Percentiles rank a stretch among this genome's conserved stretches.
These are phyloP conservation scores for Phialophora macrospora DNA, from an alignment of 2,329 filamentous ascomycete genomes.

Conservation along the genomic window DNA sequence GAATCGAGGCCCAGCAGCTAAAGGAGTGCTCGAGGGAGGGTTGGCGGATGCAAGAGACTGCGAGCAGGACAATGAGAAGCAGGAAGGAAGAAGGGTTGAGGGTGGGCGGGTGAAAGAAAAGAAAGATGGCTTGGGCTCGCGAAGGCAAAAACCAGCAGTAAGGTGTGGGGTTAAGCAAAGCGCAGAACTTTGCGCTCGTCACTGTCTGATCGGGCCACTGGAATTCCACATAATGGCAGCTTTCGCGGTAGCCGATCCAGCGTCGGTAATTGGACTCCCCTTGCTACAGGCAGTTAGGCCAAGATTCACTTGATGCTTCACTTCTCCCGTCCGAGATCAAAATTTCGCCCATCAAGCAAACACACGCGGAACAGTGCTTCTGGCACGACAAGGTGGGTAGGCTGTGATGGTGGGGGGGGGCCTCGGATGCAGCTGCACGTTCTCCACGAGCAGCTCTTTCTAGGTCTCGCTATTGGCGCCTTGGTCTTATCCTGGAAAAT, in stretches of 20 bases:
- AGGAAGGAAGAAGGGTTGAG: constrained; percentile 21
- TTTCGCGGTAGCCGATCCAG: neutral
- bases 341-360: neutral
- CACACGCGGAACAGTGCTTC: neutral
- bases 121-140: constrained; percentile 29
- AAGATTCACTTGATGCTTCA: neutral
- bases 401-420: constrained; percentile 5
- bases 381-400: neutral
- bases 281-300: neutral
- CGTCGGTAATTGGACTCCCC: neutral
- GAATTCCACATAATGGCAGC: constrained; percentile 1
- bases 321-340: neutral
- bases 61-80: constrained; percentile 27
- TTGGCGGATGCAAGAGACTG: constrained; percentile 1
- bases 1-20: constrained; percentile 23
- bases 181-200: constrained; percentile 21
- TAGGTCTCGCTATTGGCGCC: constrained; percentile 11
- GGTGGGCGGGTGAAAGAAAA: constrained; percentile 31
- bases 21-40: constrained; percentile 14
- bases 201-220: neutral
- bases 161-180: constrained; percentile 29
- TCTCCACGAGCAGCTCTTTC: constrained; percentile 26
- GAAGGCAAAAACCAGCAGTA: constrained; percentile 12
- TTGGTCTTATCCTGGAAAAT: constrained; percentile 16
- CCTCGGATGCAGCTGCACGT: constrained; percentile 13